These are phyloP conservation scores for Ceratocystis lukuohia DNA, from an alignment of 2,329 filamentous ascomycete genomes.

Conservation along the genomic window DNA sequence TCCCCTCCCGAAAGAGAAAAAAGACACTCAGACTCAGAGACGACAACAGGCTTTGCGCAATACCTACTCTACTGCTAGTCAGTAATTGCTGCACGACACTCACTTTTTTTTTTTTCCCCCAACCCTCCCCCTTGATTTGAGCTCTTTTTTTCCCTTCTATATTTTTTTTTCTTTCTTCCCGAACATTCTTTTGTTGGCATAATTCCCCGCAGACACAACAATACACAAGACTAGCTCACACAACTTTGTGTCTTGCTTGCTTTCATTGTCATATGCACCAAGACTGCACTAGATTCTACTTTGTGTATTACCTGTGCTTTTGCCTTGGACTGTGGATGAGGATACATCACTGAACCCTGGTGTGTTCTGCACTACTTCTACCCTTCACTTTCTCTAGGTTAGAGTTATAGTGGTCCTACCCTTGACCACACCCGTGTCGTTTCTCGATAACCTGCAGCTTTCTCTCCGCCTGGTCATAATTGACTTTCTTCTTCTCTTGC, in stretches of 20 bases:
- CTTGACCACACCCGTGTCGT: not conserved
- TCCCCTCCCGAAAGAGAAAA: not conserved
- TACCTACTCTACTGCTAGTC: constrained; percentile 5
- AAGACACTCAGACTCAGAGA: constrained; percentile 1
- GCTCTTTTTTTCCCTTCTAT: not conserved
- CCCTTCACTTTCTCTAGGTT: not conserved
- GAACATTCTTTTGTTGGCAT: not conserved
- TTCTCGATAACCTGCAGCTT: not conserved
- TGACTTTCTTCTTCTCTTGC: not conserved
- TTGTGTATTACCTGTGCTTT: not conserved
- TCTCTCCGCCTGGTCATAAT: not conserved
- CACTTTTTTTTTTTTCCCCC: not conserved
- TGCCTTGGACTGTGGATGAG: not conserved
- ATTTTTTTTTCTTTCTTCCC: constrained; percentile 2
- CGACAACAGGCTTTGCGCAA: constrained; percentile 6
- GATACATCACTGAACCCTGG: not conserved
- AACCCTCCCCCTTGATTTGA: not conserved
- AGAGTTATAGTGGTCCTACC: not conserved
- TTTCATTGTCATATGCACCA: constrained; percentile 1
- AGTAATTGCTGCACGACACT: constrained; percentile 5
- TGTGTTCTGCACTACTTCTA: not conserved
- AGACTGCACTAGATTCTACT: not conserved
- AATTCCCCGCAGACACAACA: not conserved
- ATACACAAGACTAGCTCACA: not conserved
- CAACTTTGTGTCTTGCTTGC: not conserved